Conservation (phyloP, 2,329 filamentous ascomycete species). For the Curvularia lunata region DNA sequence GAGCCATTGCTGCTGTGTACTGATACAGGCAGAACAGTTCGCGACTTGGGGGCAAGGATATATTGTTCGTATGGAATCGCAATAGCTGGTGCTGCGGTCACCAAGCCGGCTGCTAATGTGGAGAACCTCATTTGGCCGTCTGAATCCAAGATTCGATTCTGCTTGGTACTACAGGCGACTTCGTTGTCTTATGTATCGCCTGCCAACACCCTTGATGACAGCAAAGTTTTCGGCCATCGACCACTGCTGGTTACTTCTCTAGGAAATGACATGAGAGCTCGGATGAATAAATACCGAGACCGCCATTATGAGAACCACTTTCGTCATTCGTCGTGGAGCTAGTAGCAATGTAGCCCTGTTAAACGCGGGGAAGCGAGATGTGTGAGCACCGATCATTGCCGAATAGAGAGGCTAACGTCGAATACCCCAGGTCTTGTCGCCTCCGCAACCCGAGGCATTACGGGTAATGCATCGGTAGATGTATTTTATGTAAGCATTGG, state of each 20-base stretch:
- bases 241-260: not conserved
- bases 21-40: constrained; percentile 39
- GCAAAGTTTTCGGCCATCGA: not conserved
- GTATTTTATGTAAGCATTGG: not conserved
- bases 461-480: not conserved
- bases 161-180: not conserved
- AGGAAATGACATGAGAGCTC: not conserved
- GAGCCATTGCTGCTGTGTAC: constrained; percentile 51
- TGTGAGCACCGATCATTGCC: not conserved
- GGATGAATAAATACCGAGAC: constrained; percentile 18
- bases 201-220: not conserved
- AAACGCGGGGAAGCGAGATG: constrained; percentile 19
- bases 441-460: not conserved
- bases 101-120: not conserved
- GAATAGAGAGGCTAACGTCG: not conserved
- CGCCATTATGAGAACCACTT: constrained; percentile 5
- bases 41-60: constrained; percentile 51
- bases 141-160: not conserved
- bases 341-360: not conserved
- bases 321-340: not conserved
- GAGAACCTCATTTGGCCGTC: constrained; percentile 1
- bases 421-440: not conserved
- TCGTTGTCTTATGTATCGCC: not conserved
- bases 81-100: not conserved
- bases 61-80: constrained; percentile 48